Conservation (phyloP, 768 basidiomycete genomes). For the Leccinum truebloodii region DNA sequence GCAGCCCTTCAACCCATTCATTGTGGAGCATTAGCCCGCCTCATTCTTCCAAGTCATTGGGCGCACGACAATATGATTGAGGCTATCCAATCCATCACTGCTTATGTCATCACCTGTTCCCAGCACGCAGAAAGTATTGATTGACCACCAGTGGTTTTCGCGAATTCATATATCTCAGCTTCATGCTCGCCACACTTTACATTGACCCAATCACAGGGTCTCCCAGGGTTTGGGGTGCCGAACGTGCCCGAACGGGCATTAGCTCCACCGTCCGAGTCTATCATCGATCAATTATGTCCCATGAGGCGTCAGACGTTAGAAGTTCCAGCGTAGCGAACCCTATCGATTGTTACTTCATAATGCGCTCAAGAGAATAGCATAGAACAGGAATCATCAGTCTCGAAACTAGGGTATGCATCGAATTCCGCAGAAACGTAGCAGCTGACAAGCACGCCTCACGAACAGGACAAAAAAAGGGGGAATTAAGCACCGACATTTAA, state of each 20-base stretch:
- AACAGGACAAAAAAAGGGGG: not conserved
- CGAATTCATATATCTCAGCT: not conserved
- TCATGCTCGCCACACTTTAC: not conserved
- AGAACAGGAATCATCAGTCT: not conserved
- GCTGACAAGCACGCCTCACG: not conserved
- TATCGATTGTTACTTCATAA: not conserved
- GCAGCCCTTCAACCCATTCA: not conserved
- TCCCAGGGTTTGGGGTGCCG: conserved; percentile 6
- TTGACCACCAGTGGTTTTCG: not conserved
- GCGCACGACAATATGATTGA: not conserved
- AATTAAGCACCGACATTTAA: not conserved
- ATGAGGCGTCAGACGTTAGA: conserved; percentile 1
- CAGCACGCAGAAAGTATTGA: not conserved
- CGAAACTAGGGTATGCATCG: conserved; percentile 1
- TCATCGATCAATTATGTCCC: conserved; percentile 1
- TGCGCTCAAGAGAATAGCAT: not conserved
- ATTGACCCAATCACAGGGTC: not conserved
- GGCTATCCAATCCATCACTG: not conserved
- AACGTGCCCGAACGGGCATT: not conserved
- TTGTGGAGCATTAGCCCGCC: not conserved
- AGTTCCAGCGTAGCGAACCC: not conserved
- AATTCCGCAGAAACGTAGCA: not conserved
- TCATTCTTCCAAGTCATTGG: not conserved
- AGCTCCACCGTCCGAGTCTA: not conserved
- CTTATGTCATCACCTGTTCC: conserved; percentile 4